Evolutionary conservation across 768 basidiomycete species (phyloP), one percentile per base, ranked within the genome.

Genomic region (Leccinum ochraceum): DNA sequence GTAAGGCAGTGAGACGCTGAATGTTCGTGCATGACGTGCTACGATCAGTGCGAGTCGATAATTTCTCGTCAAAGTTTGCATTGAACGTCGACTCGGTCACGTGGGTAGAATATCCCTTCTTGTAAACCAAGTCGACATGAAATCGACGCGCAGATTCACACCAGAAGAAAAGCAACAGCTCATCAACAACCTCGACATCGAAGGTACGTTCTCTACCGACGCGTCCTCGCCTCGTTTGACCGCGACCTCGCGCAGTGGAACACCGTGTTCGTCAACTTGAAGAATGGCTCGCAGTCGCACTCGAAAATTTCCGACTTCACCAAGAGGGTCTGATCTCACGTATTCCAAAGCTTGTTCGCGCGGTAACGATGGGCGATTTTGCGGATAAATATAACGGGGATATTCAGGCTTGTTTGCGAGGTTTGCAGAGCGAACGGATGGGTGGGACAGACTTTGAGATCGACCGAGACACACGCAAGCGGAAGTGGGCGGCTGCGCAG

Each of bases 321-420:
- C 88, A 90, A 69, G 89, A 92, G 68, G 85, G 85, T 0, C 86
- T 86, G 59, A 83, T 92, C 3, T 83, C 82, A 17, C 84, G 87
- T 54, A 89, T 92, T 34, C 91, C 90, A 1, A 89, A 86, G 66
- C 83, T 86, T 63, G 86, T 93, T 37, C 83, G 89, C 36, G 76
- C 76, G 30, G 85, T 92, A 72, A 83, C 85, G 14, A 85, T 93
- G 82, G 83, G 83, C 63, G 90, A 92, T 49, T 91, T 93, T 71
- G 87, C 85, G 17, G 83, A 85, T 61, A 90, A 88, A 69, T 92
- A 92, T 74, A 79, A 87, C 56, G 91, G 89, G 3, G 86, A 91
- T 66, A 77, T 90, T 26, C 88, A 90, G 68, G 83, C 83, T 9
- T 88, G 88, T 44, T 73, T 90, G 61, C 80, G 85, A 60, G 90